Conservation (phyloP, 148 eudicot species). For the Polygonum maritimum region DNA sequence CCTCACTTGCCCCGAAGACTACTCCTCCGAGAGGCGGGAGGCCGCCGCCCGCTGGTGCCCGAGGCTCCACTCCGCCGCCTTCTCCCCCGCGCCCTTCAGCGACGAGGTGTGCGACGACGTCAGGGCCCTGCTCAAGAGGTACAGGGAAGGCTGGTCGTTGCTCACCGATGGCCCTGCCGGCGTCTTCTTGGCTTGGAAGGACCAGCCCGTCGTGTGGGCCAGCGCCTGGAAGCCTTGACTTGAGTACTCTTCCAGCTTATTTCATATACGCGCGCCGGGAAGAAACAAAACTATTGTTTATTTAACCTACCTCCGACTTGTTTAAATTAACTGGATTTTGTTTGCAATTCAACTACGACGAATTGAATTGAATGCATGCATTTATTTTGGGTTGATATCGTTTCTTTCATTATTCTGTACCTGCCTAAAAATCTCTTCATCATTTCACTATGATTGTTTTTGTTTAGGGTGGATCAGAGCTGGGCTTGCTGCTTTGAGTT, state of each 20-base stretch:
- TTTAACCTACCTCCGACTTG: neutral
- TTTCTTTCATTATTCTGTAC: neutral
- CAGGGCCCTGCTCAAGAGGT: conserved; percentile 79
- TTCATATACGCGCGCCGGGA: neutral
- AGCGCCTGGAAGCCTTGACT: conserved; percentile 73
- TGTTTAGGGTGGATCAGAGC: neutral
- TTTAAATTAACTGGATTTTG: neutral
- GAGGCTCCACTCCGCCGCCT: conserved; percentile 52
- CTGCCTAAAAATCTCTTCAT: neutral
- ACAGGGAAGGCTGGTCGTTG: conserved; percentile 88
- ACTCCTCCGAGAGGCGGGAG: conserved; percentile 74
- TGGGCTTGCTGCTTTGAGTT: neutral
- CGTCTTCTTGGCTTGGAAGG: conserved; percentile 81
- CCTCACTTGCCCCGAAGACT: conserved; percentile 55
- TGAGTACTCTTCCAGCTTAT: no score
- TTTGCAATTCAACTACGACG: neutral
- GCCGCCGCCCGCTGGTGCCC: conserved; percentile 51
- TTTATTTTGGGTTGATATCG: neutral
- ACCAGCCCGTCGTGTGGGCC: conserved; percentile 96
- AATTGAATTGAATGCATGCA: neutral
- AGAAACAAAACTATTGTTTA: neutral
- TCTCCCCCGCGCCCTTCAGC: conserved; percentile 39
- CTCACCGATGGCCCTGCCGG: conserved; percentile 35
- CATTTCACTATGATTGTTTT: conserved; percentile 1
- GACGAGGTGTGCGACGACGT: conserved; percentile 93